A percentile compares a stretch with the other conserved stretches of the same genome.
Evolutionary conservation across 441 rosid species (phyloP).

Genomic region (Kokia cookei): DNA sequence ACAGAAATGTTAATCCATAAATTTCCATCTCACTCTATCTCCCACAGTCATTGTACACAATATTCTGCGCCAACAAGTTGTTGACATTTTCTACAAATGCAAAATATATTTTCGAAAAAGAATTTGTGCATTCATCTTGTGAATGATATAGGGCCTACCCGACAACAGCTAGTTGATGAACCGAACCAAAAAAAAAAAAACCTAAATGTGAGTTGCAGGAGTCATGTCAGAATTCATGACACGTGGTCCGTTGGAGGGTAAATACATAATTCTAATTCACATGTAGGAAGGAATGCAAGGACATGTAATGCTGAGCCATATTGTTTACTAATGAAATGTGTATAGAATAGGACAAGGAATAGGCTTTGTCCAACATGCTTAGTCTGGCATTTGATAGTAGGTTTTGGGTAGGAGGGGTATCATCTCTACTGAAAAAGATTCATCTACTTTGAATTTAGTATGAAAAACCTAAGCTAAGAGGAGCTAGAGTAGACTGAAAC

Average conservation of each 20-base stretch:
- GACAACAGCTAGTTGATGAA: not conserved
- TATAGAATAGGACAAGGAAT: not conserved
- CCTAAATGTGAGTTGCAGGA: not conserved
- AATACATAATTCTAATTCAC: not conserved
- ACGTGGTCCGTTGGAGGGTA: not conserved
- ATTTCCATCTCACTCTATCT: not conserved
- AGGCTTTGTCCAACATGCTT: constrained; percentile 1
- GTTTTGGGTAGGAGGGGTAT: not conserved
- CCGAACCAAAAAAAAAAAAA: not conserved
- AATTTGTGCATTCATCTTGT: not conserved
- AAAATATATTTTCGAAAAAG: not conserved
- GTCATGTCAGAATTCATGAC: not conserved
- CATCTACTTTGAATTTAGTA: not conserved
- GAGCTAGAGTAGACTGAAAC: not conserved
- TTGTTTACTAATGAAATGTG: not conserved
- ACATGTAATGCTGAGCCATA: not conserved
- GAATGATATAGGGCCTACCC: not conserved
- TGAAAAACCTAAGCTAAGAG: not conserved
- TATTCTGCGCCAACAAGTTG: too few relatives aligned
- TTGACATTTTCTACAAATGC: not conserved
- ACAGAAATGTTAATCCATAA: too few relatives aligned
- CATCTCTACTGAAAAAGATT: not conserved
- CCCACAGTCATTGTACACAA: too few relatives aligned
- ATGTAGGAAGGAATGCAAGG: not conserved
- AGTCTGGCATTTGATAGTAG: not conserved